Evolutionary conservation across 148 eudicot species (phyloP).

Genomic region (Polygonum aviculare): DNA sequence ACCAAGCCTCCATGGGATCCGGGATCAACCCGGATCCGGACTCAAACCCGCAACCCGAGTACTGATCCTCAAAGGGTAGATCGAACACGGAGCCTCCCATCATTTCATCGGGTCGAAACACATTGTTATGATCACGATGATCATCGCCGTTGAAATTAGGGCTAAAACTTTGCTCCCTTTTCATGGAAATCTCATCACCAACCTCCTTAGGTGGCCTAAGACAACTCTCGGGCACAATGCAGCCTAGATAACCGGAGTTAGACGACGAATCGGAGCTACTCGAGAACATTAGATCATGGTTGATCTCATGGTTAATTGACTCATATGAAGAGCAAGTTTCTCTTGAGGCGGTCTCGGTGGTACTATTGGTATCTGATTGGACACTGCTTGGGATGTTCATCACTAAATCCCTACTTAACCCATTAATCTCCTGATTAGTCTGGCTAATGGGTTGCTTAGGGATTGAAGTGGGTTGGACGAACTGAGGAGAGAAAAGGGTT

Average conservation of each 20-base stretch:
- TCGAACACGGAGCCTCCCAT: background rate
- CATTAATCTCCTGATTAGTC: background rate
- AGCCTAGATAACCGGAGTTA: conserved; percentile 74
- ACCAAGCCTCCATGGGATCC: conserved; percentile 2
- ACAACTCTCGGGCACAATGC: conserved; percentile 82
- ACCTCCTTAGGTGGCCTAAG: conserved; percentile 43
- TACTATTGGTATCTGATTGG: conserved; percentile 6
- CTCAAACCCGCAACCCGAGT: background rate
- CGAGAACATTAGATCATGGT: conserved; percentile 23
- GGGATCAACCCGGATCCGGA: background rate
- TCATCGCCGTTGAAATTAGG: background rate
- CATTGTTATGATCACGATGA: background rate
- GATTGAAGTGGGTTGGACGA: background rate
- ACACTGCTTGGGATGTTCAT: background rate
- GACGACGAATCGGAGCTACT: conserved; percentile 12
- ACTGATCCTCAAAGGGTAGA: background rate
- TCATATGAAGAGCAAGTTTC: conserved; percentile 22
- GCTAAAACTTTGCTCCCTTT: too few species aligned
- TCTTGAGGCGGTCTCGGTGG: conserved; percentile 8
- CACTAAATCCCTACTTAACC: background rate
- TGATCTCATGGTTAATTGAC: conserved; percentile 16
- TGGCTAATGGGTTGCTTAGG: background rate
- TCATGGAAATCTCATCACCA: background rate
- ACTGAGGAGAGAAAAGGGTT: conserved; percentile 18
- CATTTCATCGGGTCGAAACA: background rate